phyloP scores from a whole-genome alignment of 345 rosid species.

The Sisymbrium altissimum region DNA sequence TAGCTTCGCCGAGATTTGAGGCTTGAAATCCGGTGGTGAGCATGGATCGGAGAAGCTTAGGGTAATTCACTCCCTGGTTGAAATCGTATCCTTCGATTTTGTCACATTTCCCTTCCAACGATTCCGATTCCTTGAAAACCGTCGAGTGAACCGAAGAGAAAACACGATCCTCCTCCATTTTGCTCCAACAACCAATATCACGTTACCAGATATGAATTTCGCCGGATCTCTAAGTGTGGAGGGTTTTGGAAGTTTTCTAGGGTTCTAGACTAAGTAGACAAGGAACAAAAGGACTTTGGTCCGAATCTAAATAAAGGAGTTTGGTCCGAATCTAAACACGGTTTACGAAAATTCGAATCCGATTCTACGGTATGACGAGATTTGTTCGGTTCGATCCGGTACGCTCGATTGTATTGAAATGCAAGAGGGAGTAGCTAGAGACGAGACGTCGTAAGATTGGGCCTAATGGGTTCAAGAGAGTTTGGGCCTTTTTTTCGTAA shows the following conservation, averaged over 20 bases:
- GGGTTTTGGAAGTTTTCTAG: slow-evolving; percentile 22
- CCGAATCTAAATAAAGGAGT: neutral
- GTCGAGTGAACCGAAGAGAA: slow-evolving; percentile 55
- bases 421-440: no score
- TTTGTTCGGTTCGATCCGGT: neutral
- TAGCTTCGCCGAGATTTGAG: slow-evolving; percentile 90
- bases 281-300: no score
- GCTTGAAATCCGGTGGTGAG: slow-evolving; percentile 91
- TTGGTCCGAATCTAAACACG: slow-evolving; percentile 14
- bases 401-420: no score
- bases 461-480: no score
- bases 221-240: neutral
- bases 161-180: slow-evolving; percentile 41
- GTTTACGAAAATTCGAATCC: neutral
- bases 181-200: neutral
- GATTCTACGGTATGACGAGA: no score
- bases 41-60: slow-evolving; percentile 66
- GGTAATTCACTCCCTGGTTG: slow-evolving; percentile 60
- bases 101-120: slow-evolving; percentile 54
- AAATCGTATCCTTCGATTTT: slow-evolving; percentile 84
- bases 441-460: no score
- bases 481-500: no score
- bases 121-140: slow-evolving; percentile 75
- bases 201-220: no score
- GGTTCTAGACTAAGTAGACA: slow-evolving; percentile 18